These are phyloP conservation scores for Ochromonadaceae sp. DNA, from an alignment of 352 stramenopile genomes.

Conservation along the genomic window DNA sequence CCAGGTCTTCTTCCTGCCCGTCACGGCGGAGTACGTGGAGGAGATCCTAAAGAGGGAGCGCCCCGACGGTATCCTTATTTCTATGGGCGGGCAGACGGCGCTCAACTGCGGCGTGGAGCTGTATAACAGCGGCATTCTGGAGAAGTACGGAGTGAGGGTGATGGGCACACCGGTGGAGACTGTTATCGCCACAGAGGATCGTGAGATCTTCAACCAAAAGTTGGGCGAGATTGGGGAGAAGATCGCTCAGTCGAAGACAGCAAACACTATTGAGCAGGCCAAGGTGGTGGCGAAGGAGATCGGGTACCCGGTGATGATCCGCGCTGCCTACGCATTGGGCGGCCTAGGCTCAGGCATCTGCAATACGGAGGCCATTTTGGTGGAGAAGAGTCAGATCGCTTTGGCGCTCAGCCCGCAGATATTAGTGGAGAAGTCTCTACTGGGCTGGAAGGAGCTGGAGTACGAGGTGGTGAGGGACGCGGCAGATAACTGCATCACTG, in stretches of 20 bases:
- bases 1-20: conserved; percentile 88
- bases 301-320: conserved; percentile 90
- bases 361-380: conserved; percentile 62
- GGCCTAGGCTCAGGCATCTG: conserved; percentile 89
- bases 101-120: conserved; percentile 92
- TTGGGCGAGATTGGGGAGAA: conserved; percentile 90
- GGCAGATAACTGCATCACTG: conserved; percentile 91
- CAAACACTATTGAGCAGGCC: conserved; percentile 71
- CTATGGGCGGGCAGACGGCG: conserved; percentile 95
- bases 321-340: conserved; percentile 90
- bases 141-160: conserved; percentile 67
- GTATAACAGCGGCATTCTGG: conserved; percentile 71
- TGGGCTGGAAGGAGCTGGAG: conserved; percentile 94
- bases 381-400: conserved; percentile 57
- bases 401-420: conserved; percentile 75
- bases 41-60: conserved; percentile 93
- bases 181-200: conserved; percentile 94
- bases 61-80: conserved; percentile 91
- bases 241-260: conserved; percentile 78
- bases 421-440: conserved; percentile 89
- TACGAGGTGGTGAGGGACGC: conserved; percentile 93
- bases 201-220: conserved; percentile 86
- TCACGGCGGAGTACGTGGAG: conserved; percentile 75
- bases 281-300: conserved; percentile 78
- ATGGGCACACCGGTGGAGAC: conserved; percentile 88